A percentile compares a stretch with the other conserved stretches of the same genome.
phyloP scores from a whole-genome alignment of 164 flowering plant genomes.

The Chloranthus sessilifolius region DNA sequence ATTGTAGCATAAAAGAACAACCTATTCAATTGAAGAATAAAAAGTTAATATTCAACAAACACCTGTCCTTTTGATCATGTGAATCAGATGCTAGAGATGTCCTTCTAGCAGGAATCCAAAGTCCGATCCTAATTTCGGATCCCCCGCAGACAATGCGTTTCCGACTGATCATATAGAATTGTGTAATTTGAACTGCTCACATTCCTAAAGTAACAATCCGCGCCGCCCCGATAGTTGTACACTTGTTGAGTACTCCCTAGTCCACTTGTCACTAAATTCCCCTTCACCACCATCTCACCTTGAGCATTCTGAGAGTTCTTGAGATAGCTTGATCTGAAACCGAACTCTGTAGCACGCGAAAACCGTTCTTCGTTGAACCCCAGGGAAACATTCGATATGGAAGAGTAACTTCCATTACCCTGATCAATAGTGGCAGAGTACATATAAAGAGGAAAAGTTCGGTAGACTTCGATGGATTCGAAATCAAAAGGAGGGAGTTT shows the following conservation, averaged over 20 bases:
- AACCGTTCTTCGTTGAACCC: slow-evolving; percentile 41
- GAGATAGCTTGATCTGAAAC: slow-evolving; percentile 25
- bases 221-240: slow-evolving; percentile 32
- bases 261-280: slow-evolving; percentile 48
- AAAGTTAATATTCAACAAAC: too few species aligned
- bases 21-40: too few species aligned
- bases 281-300: slow-evolving; percentile 48
- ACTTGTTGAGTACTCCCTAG: slow-evolving; percentile 54
- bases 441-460: slow-evolving; percentile 35
- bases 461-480: slow-evolving; percentile 19
- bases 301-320: slow-evolving; percentile 53
- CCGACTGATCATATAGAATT: slow-evolving; percentile 45
- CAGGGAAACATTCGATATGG: slow-evolving; percentile 39
- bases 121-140: slow-evolving; percentile 1
- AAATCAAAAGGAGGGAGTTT: slow-evolving; percentile 23
- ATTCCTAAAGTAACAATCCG: slow-evolving; percentile 63
- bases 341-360: slow-evolving; percentile 7
- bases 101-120: slow-evolving; percentile 12
- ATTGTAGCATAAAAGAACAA: too few species aligned
- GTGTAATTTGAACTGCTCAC: slow-evolving; percentile 79
- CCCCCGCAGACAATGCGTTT: slow-evolving; percentile 23
- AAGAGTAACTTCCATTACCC: slow-evolving; percentile 27
- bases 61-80: background rate
- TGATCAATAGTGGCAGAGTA: slow-evolving; percentile 31
- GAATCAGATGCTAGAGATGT: slow-evolving; percentile 14